Evolutionary conservation across 805 yeast genomes (phyloP).

Genomic region (Wickerhamiella brachini): DNA sequence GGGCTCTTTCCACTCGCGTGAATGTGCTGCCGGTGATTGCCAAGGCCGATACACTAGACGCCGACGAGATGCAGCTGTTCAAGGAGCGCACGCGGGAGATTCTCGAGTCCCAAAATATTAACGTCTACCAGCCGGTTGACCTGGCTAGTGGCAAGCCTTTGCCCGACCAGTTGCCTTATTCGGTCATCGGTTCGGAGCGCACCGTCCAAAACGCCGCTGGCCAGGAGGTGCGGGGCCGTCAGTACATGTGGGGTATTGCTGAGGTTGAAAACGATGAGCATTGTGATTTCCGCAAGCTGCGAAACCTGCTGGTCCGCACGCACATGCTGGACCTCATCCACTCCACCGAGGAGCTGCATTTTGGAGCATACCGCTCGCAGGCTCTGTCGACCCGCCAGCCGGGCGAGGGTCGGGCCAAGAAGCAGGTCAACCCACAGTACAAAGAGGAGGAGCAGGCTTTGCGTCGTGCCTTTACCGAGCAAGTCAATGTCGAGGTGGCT

Average conservation of each 20-base stretch:
- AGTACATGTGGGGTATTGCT: constrained; percentile 74
- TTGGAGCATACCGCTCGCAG: constrained; percentile 51
- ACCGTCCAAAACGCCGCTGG: constrained; percentile 32
- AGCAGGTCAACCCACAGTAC: constrained; percentile 70
- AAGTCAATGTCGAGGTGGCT: constrained; percentile 91
- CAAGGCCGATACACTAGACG: constrained; percentile 63
- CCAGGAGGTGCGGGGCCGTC: constrained; percentile 51
- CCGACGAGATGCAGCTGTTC: constrained; percentile 38
- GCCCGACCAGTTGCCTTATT: constrained; percentile 44
- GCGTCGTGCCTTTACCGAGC: constrained; percentile 91
- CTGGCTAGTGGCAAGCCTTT: constrained; percentile 17
- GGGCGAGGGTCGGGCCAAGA: constrained; percentile 27
- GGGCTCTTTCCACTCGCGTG: constrained; percentile 52
- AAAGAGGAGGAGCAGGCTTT: constrained; percentile 92
- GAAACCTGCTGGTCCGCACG: constrained; percentile 49
- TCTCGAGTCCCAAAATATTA: constrained; percentile 41
- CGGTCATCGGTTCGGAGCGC: constrained; percentile 55
- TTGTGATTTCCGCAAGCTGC: constrained; percentile 60
- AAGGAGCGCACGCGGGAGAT: constrained; percentile 40
- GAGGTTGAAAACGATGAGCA: constrained; percentile 67
- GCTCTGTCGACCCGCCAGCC: constrained; percentile 39
- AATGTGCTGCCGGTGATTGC: constrained; percentile 73
- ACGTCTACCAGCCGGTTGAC: constrained; percentile 36
- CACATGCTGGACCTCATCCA: constrained; percentile 65
- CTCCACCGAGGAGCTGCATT: constrained; percentile 59